Base-by-base conservation (phyloP, 1,284 basidiomycete species). In the Microstroma glucosiphilum region DNA sequence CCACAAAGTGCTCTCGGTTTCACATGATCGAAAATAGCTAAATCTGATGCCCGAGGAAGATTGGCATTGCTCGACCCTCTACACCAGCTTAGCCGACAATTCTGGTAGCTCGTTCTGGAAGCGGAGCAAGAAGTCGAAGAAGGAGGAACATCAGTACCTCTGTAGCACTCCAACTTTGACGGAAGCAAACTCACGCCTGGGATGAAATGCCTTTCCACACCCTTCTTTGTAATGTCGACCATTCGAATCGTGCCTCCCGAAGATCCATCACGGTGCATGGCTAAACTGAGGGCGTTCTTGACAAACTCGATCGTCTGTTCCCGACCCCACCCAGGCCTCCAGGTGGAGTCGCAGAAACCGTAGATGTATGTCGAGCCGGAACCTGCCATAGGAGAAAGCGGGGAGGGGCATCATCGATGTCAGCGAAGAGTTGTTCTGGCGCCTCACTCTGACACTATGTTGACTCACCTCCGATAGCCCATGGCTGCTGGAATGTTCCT, bases 341-440 rank as follows among this genome's bases (percentile, higher is more conserved):
- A 99, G n/a, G 92, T 97, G 37, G 96, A 91, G 80, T 99, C 96
- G 79, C 96, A 98, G 82, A 96, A 98, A 56, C 94, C 96, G 78
- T 98, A 98, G 19, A 98, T 92, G 80, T 97, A 99, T 12, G 92
- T 91, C 49, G 92, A 96, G 15, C 96, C 96, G 60, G 92, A 96
- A 40, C 91, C 90, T 91, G 65, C n/a, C 54, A 19, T 25, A 21
- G 21, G 49, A 1, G 6, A 12, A 7, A 23, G n/a, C n/a, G 15
- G 21, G 43, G 30, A 60, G 40, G 21, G 49, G 30, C 19, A 12
- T 40, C 17, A 46, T 55, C 3, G n/a, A 21, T 15, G 26, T 40
- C 19, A 43, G 40, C 17, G 13, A 48, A 12, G 43, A 3, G 13
- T 21, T 12, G 11, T 11, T 48, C 17, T 12, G 13, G 43, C 6